phyloP scores from a whole-genome alignment of 2,329 filamentous ascomycete genomes.

The Penicillium verrucosum region DNA sequence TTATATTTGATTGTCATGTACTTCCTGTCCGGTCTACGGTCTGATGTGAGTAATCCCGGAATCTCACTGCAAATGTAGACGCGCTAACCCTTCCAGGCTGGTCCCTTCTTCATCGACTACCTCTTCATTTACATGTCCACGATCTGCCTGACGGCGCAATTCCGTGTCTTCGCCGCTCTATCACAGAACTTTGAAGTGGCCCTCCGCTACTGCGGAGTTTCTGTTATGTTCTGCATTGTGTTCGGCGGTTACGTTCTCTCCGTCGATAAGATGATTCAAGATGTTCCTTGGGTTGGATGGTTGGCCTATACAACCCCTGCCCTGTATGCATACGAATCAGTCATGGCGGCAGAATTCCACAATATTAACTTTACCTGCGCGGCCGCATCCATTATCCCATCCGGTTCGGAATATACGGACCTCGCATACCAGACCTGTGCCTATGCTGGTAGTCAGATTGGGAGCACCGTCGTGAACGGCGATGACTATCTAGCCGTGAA shows the following conservation, averaged over 20 bases:
- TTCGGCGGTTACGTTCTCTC: slow-evolving; percentile 63
- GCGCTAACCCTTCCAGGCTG: slow-evolving; percentile 36
- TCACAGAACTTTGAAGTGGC: slow-evolving; percentile 61
- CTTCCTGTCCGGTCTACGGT: slow-evolving; percentile 51
- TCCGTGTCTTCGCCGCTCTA: slow-evolving; percentile 59
- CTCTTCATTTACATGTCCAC: slow-evolving; percentile 59
- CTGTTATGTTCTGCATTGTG: slow-evolving; percentile 57
- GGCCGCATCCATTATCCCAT: slow-evolving; percentile 54
- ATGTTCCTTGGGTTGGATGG: slow-evolving; percentile 64
- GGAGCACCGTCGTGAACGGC: slow-evolving; percentile 51
- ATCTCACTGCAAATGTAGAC: not conserved
- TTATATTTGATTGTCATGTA: slow-evolving; percentile 60
- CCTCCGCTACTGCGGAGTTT: slow-evolving; percentile 58
- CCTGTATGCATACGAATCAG: slow-evolving; percentile 60
- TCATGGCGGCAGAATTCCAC: slow-evolving; percentile 62
- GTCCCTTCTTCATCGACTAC: slow-evolving; percentile 62
- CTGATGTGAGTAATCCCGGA: slow-evolving; percentile 20
- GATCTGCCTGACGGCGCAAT: slow-evolving; percentile 58
- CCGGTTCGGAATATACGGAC: slow-evolving; percentile 50
- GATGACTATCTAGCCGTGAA: slow-evolving; percentile 51
- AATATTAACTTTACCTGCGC: slow-evolving; percentile 54
- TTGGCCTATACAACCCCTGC: slow-evolving; percentile 48
- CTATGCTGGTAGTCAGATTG: slow-evolving; percentile 52
- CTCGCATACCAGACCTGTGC: slow-evolving; percentile 57
- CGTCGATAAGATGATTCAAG: slow-evolving; percentile 52